phyloP scores from a whole-genome alignment of 2,329 filamentous ascomycete genomes.

The Fusarium xylarioides region DNA sequence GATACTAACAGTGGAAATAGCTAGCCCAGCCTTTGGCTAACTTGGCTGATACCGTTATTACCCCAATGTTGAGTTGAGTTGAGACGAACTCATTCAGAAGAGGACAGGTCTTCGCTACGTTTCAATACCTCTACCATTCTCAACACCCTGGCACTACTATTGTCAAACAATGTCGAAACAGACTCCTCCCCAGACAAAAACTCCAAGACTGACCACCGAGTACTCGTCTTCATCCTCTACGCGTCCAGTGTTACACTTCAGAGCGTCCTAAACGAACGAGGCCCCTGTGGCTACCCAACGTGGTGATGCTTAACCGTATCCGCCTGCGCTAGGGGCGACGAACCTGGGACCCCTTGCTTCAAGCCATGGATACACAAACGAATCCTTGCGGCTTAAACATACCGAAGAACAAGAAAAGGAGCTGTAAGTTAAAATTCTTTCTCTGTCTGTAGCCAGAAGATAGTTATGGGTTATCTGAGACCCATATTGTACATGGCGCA shows the following conservation, averaged over 20 bases:
- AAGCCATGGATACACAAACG: conserved; percentile 20
- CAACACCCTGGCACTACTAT: background rate
- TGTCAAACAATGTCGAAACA: conserved; percentile 29
- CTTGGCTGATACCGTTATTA: conserved; percentile 4
- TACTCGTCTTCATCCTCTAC: conserved; percentile 15
- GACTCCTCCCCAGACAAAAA: conserved; percentile 14
- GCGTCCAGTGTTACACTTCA: conserved; percentile 27
- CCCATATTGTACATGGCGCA: background rate
- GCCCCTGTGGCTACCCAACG: conserved; percentile 28
- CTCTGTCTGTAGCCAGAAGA: background rate
- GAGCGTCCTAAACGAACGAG: conserved; percentile 12
- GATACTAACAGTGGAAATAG: conserved; percentile 22
- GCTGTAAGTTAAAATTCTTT: background rate
- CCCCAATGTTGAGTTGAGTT: conserved; percentile 8
- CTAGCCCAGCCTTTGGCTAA: conserved; percentile 19
- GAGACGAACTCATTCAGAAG: conserved; percentile 1
- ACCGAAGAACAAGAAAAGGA: background rate
- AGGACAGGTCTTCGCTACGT: conserved; percentile 6
- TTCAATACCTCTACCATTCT: conserved; percentile 1
- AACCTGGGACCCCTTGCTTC: conserved; percentile 29
- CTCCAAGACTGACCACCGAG: background rate
- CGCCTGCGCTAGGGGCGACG: conserved; percentile 32
- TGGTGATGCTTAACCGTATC: conserved; percentile 38
- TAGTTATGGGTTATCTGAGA: background rate
- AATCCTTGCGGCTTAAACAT: conserved; percentile 28